Evolutionary conservation across 441 rosid genomes (phyloP), one percentile per base, ranked within the genome.

Genomic region (Aleurites moluccanus): DNA sequence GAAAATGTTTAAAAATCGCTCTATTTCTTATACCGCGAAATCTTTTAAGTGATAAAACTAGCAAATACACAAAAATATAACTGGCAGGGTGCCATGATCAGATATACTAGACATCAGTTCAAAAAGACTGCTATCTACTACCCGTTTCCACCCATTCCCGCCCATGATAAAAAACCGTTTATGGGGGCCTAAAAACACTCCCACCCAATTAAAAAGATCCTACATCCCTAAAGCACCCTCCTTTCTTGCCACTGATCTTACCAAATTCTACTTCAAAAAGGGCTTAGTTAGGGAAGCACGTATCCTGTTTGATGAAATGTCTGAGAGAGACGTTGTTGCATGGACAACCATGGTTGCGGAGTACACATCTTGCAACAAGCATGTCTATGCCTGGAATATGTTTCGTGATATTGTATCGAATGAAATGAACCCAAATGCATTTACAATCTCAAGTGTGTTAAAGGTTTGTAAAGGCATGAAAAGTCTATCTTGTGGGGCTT

Each of bases 341-440:
- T 92, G 97, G 97, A 96, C 96, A 1, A 86, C 91, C 38, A 90
- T 96, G 98, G 85, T 96, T 73, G 44, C 89, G 0, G 97, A 96
- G 18, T 93, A 87, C 74, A 77, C 87, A 23, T 85, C 91, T 9
- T 85, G 88, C 66, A 64, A 82, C 61, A 63, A 81, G 72, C 72
- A 86, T 28, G 2, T 55, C 49, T 60, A 64, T 27, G 90, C 94
- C 2, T 96, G 97, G 97, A 67, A 67, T 28, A 72, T 88, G 85
- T 96, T 96, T 44, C 56, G 82, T 6, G 88, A 80, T 68, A 93
- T 92, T 96, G 0, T 90, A 23, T 80, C 71, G 77, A 62, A 13
- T 50, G 89, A 77, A 57, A 79, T 69, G 7, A 70, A 50, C 59
- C 97, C 96, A 15, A 92, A 92, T 70, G 97, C 82, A 56, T 92